Base-by-base conservation (phyloP, 768 basidiomycete genomes). In the Boletus sp. region DNA sequence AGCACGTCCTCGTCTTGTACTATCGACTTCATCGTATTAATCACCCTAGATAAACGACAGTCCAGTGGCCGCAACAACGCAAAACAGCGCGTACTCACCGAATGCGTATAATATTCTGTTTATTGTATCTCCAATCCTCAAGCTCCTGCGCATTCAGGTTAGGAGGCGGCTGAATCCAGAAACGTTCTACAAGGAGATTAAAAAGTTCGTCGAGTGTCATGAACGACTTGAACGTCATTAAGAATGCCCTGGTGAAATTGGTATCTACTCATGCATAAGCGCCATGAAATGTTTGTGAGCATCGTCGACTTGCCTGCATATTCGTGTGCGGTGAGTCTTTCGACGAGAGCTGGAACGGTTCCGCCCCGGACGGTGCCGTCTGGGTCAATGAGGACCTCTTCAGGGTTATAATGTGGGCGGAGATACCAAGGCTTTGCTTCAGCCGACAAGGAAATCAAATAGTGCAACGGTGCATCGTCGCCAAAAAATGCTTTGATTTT, bases 221-320 rank as follows among this genome's bases (percentile, higher is more conserved):
- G 67, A 89, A 89, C 0, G 84, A 84, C 62, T 83, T 82, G 75
- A 85, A 88, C 4, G 87, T 89, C 73, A 86, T 78, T 44, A 88
- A 70, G 75, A 89, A 89, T 11, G 85, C 83, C 56, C 78, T 77
- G 60, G 74, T 82, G 69, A 82, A 86, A 36, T 75, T 74, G 24
- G 80, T 76, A 66, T 86, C 82, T 83, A 45, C n/a, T 28, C 30
- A 50, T 5, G 42, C 32, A 41, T 64, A 9, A 70, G 57, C 32
- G 0, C 15, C 14, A 17, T 14, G n/a, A 46, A 11, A 5, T n/a
- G 7, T 29, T 30, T 6, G 14, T 12, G 29, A 47, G 24, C 8
- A 30, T 29, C 15, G 12, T 45, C 6, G 11, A 68, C 82, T 58
- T 61, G 83, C 85, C 83, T 61, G 78, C 77, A 49, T 78, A 75